These are phyloP conservation scores for Xylariales sp. DNA, from an alignment of 2,329 filamentous ascomycete genomes.

Conservation along the genomic window DNA sequence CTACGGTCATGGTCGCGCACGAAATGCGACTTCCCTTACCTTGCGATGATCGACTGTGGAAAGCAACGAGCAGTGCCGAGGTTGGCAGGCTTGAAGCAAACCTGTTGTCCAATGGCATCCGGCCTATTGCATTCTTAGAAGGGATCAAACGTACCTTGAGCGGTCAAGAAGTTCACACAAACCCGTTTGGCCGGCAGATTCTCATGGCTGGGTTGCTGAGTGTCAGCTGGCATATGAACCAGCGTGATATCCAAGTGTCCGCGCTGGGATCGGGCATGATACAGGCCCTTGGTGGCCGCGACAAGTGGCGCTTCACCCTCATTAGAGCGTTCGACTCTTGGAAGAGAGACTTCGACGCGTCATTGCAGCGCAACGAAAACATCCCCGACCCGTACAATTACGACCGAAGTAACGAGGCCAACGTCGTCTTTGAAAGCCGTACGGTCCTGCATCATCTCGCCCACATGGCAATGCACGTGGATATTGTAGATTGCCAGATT, in stretches of 20 bases:
- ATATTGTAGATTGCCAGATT: conserved; percentile 96
- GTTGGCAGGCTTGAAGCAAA: conserved; percentile 80
- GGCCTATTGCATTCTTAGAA: conserved; percentile 83
- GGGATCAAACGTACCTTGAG: conserved; percentile 86
- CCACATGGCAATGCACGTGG: conserved; percentile 97
- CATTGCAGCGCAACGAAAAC: conserved; percentile 57
- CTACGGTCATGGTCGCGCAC: conserved; percentile 93
- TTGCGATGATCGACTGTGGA: conserved; percentile 91
- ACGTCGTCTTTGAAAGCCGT: conserved; percentile 74
- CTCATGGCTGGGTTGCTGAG: conserved; percentile 92
- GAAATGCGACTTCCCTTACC: conserved; percentile 89
- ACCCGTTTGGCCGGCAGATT: conserved; percentile 87
- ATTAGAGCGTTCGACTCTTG: conserved; percentile 89
- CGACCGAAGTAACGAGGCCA: conserved; percentile 59
- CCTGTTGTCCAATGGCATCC: conserved; percentile 74
- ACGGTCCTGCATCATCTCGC: conserved; percentile 90
- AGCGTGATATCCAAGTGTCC: conserved; percentile 87
- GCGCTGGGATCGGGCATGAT: conserved; percentile 71
- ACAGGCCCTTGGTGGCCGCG: conserved; percentile 75
- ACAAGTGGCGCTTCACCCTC: conserved; percentile 85
- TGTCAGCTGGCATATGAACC: conserved; percentile 97
- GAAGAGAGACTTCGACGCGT: conserved; percentile 87
- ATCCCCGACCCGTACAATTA: conserved; percentile 51
- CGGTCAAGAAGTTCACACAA: conserved; percentile 80
- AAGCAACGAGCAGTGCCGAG: conserved; percentile 80